A percentile compares a stretch with the other conserved stretches of the same genome.
Evolutionary conservation across 345 rosid species (phyloP).

Genomic region (Acer yangbiense): DNA sequence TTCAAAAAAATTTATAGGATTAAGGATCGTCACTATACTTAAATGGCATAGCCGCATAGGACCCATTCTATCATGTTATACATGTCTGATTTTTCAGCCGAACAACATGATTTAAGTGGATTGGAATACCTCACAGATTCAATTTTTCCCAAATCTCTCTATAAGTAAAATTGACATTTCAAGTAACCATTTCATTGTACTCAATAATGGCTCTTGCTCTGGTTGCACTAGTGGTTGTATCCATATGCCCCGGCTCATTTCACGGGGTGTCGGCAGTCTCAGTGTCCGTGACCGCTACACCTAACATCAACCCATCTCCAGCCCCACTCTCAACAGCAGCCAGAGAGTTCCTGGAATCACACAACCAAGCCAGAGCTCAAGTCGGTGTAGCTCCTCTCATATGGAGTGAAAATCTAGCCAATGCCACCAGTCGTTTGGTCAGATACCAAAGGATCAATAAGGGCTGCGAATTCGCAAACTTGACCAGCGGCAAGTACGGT

Average conservation of each 20-base stretch:
- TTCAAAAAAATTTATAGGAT: too few species aligned
- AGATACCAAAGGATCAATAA: constrained; percentile 66
- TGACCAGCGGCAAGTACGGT: constrained; percentile 56
- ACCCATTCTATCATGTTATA: too few species aligned
- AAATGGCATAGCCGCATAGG: too few species aligned
- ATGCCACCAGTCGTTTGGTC: constrained; percentile 45
- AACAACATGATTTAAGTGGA: too few species aligned
- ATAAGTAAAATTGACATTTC: constrained; percentile 4
- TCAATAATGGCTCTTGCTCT: constrained; percentile 33
- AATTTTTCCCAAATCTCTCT: not conserved
- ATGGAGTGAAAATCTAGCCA: constrained; percentile 66
- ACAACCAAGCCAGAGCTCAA: constrained; percentile 72
- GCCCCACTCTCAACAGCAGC: constrained; percentile 31
- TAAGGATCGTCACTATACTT: too few species aligned
- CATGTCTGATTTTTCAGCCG: too few species aligned
- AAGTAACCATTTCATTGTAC: not conserved
- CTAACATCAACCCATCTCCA: constrained; percentile 3
- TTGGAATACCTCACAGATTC: too few species aligned
- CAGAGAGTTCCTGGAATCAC: constrained; percentile 58
- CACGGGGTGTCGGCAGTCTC: constrained; percentile 14
- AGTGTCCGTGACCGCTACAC: not conserved
- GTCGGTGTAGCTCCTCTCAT: constrained; percentile 64
- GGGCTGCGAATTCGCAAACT: constrained; percentile 73
- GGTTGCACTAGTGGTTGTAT: constrained; percentile 27
- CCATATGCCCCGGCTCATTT: constrained; percentile 29